phyloP scores from a whole-genome alignment of 2,329 filamentous ascomycete genomes.

The Pleochaeta shiraiana region DNA sequence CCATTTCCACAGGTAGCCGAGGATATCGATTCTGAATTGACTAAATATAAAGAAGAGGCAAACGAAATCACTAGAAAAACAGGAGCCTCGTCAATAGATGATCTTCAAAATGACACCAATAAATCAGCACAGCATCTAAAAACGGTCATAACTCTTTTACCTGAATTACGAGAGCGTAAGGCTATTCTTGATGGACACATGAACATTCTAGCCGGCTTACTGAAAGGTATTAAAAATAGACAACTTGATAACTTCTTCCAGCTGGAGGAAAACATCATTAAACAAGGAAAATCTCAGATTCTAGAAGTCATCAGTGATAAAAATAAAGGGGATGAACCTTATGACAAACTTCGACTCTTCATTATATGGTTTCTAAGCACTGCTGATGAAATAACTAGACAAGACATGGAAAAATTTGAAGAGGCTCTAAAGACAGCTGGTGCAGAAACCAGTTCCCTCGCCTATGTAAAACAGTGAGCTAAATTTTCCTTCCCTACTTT shows the following conservation, averaged over 20 bases:
- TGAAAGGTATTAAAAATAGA: conserved; percentile 72
- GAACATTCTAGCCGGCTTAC: conserved; percentile 71
- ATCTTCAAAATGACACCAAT: conserved; percentile 72
- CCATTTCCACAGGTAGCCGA: conserved; percentile 95
- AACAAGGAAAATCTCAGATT: conserved; percentile 76
- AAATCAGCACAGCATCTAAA: conserved; percentile 88
- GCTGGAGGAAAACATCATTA: conserved; percentile 77
- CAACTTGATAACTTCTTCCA: conserved; percentile 95
- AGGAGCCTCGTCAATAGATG: conserved; percentile 77
- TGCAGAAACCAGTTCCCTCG: conserved; percentile 52
- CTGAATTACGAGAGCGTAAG: conserved; percentile 82
- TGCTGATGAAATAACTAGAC: conserved; percentile 64
- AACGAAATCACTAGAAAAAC: conserved; percentile 91
- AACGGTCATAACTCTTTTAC: conserved; percentile 79
- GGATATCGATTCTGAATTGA: conserved; percentile 84
- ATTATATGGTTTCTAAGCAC: conserved; percentile 95
- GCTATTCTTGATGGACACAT: conserved; percentile 95
- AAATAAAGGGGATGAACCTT: conserved; percentile 60
- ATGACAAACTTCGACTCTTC: conserved; percentile 83
- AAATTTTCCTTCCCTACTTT: not conserved
- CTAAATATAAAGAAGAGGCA: conserved; percentile 87
- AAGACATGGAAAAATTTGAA: conserved; percentile 71
- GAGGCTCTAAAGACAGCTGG: conserved; percentile 59
- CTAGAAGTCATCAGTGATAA: conserved; percentile 65
- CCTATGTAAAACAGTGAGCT: conserved; percentile 67